phyloP scores from a whole-genome alignment of 495 filamentous ascomycete genomes.

The Trichocladium uniseriatum region DNA sequence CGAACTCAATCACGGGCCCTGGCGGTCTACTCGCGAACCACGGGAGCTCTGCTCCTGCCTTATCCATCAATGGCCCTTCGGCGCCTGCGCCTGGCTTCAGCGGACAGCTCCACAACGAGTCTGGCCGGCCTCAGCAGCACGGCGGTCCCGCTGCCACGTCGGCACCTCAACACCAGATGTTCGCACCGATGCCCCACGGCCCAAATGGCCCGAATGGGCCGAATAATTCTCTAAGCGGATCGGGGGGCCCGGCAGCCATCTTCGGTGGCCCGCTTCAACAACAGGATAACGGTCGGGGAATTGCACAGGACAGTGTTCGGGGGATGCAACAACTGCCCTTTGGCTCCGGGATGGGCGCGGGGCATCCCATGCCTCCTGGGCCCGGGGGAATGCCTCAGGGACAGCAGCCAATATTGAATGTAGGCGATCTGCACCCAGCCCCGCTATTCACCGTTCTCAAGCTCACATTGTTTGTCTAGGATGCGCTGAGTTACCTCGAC shows the following conservation, averaged over 20 bases:
- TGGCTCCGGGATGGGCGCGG: conserved; percentile 22
- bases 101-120: conserved; percentile 51
- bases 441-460: neutral
- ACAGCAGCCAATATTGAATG: conserved; percentile 93
- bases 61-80: conserved; percentile 53
- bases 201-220: conserved; percentile 35
- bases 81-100: conserved; percentile 60
- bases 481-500: conserved; percentile 94
- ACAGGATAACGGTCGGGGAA: conserved; percentile 35
- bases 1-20: conserved; percentile 75
- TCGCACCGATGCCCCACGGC: conserved; percentile 45
- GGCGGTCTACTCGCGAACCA: conserved; percentile 76
- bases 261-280: conserved; percentile 45
- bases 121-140: conserved; percentile 50
- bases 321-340: conserved; percentile 41
- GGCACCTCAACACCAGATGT: conserved; percentile 48
- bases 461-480: conserved; percentile 43
- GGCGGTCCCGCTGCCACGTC: conserved; percentile 55
- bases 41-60: conserved; percentile 47
- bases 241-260: conserved; percentile 28
- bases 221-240: conserved; percentile 17
- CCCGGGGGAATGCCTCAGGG: conserved; percentile 56
- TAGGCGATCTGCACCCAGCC: conserved; percentile 36
- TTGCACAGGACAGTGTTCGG: conserved; percentile 31
- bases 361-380: conserved; percentile 25